phyloP scores from a whole-genome alignment of 768 basidiomycete species.

The Lactarius tabidus region DNA sequence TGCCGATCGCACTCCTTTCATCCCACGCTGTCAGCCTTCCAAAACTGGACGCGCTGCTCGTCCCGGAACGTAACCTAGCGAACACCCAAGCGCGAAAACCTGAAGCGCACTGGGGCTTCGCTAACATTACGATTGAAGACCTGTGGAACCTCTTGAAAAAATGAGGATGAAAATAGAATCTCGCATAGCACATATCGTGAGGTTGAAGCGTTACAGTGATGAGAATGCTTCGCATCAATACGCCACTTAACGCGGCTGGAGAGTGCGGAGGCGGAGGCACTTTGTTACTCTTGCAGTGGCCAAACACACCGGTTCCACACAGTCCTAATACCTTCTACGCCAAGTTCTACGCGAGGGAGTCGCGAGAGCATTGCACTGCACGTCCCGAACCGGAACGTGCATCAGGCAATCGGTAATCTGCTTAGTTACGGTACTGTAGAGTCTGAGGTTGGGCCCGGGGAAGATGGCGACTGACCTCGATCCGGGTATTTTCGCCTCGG shows the following conservation, averaged over 20 bases:
- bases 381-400: neutral
- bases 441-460: conserved; percentile 6
- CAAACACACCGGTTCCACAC: no score
- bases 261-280: neutral
- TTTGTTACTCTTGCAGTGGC: neutral
- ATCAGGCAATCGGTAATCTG: neutral
- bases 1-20: neutral
- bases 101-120: neutral
- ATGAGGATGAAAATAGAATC: neutral
- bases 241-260: neutral
- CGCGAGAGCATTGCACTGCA: neutral
- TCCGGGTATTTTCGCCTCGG: neutral
- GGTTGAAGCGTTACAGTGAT: neutral
- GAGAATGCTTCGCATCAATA: neutral
- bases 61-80: neutral
- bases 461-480: neutral
- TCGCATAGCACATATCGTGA: neutral
- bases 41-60: neutral
- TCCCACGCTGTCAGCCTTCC: neutral
- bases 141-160: neutral
- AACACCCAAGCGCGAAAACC: neutral
- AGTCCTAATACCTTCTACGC: neutral
- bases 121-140: neutral
- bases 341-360: no score
- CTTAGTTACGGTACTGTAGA: no score